These are phyloP conservation scores for Zoysia matrella DNA, from an alignment of 202 grass and related monocot species.

Conservation along the genomic window DNA sequence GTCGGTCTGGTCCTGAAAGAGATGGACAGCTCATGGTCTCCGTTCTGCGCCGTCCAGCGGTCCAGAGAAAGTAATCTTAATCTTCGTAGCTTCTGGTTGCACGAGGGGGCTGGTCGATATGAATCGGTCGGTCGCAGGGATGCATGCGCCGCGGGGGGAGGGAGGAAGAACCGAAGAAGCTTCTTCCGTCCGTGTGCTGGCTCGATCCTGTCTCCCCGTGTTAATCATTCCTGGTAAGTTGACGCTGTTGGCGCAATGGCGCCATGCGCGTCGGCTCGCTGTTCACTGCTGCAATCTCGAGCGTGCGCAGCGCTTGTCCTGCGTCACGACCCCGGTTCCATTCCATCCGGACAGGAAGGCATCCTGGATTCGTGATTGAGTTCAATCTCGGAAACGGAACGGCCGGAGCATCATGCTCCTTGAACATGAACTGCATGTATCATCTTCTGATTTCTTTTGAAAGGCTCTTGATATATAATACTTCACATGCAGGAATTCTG, in stretches of 20 bases:
- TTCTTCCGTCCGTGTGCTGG: slow-evolving; percentile 31
- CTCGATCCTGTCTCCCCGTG: slow-evolving; percentile 30
- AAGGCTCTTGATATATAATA: not conserved
- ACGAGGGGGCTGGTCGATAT: slow-evolving; percentile 51
- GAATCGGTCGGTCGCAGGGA: slow-evolving; percentile 27
- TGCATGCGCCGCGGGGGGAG: not conserved
- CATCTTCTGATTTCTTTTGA: not conserved
- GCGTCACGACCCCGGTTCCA: slow-evolving; percentile 14
- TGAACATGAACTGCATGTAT: slow-evolving; percentile 11
- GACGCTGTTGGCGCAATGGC: slow-evolving; percentile 11
- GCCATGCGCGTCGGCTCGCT: slow-evolving; percentile 31
- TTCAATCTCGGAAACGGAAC: slow-evolving; percentile 19
- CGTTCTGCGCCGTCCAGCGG: slow-evolving; percentile 28
- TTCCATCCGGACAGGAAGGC: slow-evolving; percentile 3
- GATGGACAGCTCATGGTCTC: slow-evolving; percentile 31
- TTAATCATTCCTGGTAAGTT: slow-evolving; percentile 20
- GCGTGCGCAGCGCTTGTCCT: not conserved
- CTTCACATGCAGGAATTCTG: not conserved
- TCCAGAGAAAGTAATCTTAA: slow-evolving; percentile 25
- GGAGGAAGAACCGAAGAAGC: slow-evolving; percentile 22
- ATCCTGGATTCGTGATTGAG: slow-evolving; percentile 37
- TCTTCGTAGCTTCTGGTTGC: slow-evolving; percentile 45
- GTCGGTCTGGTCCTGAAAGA: slow-evolving; percentile 11
- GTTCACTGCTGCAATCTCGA: slow-evolving; percentile 29
- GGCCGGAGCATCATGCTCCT: not conserved